Evolutionary conservation across 2,329 filamentous ascomycete species (phyloP), one percentile per base, ranked within the genome.

Genomic region (Verticillium alfalfae): DNA sequence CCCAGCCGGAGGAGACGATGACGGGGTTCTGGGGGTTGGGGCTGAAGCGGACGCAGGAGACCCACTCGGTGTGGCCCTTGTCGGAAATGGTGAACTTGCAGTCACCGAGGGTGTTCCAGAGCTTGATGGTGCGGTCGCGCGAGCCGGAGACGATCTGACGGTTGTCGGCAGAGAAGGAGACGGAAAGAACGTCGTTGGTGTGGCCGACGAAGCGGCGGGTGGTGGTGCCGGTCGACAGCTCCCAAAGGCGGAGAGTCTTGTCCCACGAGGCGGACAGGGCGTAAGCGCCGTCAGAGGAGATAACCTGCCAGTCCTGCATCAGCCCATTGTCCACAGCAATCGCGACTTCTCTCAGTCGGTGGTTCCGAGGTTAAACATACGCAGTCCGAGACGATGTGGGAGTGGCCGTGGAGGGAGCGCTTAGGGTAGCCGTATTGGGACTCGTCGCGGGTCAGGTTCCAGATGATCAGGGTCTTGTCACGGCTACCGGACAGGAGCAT

Each of bases 31-130:
- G 94, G 76, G 95, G 95, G 88, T 99, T 99, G 78, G 95, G 95
- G 84, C 91, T 96, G 91, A 99, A 99, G 82, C 95, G 91, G 72
- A 99, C 95, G 86, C 94, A 98, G 67, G 94, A 97, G 73, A 97
- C 95, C 95, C 95, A 99, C 83, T 99, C 95, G 82, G 92, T 92
- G 88, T 99, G 95, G 79, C 95, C 95, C 91, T 99, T 99, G 80
- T 99, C 95, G 83, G 92, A 96, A 87, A 99, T 98, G 85, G 94
- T 99, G 90, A 89, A 99, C 88, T 99, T 99, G 93, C 95, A 99
- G 89, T 99, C 95, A 83, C 95, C 95, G 70, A 99, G 92, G 74
- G 95, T 99, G 88, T 99, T 99, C 95, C 95, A 99, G 75, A 99
- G 90, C 92, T 98, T 99, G 88, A 99, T 98, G 77, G 91, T 92